Evolutionary conservation across 192 early-diverging fungal species (phyloP).

Genomic region (Radiomyces spectabilis): DNA sequence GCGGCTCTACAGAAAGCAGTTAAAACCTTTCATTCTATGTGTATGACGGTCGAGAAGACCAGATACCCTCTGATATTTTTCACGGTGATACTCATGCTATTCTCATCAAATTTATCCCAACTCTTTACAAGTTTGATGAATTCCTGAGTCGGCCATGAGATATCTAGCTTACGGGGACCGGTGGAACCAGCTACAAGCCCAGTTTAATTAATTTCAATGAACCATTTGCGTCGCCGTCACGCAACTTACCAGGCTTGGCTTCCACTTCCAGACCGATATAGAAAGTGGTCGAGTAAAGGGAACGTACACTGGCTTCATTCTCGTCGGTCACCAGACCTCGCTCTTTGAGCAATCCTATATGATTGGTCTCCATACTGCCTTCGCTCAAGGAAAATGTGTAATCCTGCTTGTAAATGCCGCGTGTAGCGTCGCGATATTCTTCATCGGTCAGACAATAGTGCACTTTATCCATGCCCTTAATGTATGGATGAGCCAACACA

Average conservation of each 20-base stretch:
- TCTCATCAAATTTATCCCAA: slow-evolving; percentile 72
- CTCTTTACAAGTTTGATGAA: slow-evolving; percentile 76
- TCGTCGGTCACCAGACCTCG: slow-evolving; percentile 12
- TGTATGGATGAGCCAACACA: slow-evolving; percentile 80
- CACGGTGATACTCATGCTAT: slow-evolving; percentile 60
- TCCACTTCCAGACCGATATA: slow-evolving; percentile 81
- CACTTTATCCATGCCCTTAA: slow-evolving; percentile 75
- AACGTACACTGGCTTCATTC: slow-evolving; percentile 10
- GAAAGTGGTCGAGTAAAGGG: slow-evolving; percentile 73
- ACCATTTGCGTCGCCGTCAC: too few relatives aligned
- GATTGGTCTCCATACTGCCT: slow-evolving; percentile 22
- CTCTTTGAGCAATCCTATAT: slow-evolving; percentile 18
- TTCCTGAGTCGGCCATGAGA: slow-evolving; percentile 75
- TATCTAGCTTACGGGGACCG: slow-evolving; percentile 63
- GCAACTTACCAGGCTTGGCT: slow-evolving; percentile 45
- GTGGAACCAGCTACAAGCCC: slow-evolving; percentile 26
- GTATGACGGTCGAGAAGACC: too few relatives aligned
- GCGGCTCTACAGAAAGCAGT: neutral
- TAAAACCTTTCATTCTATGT: neutral
- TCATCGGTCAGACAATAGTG: slow-evolving; percentile 53
- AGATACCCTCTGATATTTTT: slow-evolving; percentile 46
- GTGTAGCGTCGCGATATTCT: slow-evolving; percentile 58
- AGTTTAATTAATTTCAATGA: neutral
- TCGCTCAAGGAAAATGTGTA: slow-evolving; percentile 24
- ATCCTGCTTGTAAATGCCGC: slow-evolving; percentile 50